phyloP scores from a whole-genome alignment of 2,329 filamentous ascomycete species.

The Aspergillus sp. region DNA sequence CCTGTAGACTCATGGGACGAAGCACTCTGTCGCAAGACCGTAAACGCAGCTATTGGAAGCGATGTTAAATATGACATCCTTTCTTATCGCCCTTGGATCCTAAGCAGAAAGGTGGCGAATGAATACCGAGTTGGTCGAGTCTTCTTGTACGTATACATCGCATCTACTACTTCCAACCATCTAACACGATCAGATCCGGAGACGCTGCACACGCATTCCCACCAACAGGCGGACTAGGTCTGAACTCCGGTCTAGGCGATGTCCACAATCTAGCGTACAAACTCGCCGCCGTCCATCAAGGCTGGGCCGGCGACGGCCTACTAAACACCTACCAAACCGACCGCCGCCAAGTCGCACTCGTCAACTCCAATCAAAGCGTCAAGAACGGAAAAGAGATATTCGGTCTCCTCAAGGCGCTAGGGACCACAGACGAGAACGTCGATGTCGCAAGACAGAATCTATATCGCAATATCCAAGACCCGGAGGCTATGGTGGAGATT shows the following conservation, averaged over 20 bases:
- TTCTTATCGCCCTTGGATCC: slow-evolving; percentile 43
- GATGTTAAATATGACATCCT: slow-evolving; percentile 39
- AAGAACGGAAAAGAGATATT: slow-evolving; percentile 49
- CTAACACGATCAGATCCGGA: slow-evolving; percentile 37
- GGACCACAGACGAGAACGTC: slow-evolving; percentile 29
- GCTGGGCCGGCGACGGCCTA: slow-evolving; percentile 24
- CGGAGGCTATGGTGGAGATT: background rate
- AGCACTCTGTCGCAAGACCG: slow-evolving; percentile 31
- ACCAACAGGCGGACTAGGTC: slow-evolving; percentile 54
- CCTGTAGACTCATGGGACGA: slow-evolving; percentile 40
- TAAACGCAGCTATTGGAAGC: slow-evolving; percentile 28
- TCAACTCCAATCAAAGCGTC: slow-evolving; percentile 45
- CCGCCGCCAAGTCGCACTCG: slow-evolving; percentile 39
- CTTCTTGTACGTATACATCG: slow-evolving; percentile 30
- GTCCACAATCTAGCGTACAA: slow-evolving; percentile 51
- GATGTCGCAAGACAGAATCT: slow-evolving; percentile 9
- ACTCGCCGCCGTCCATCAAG: slow-evolving; percentile 39
- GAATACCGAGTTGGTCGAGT: slow-evolving; percentile 37
- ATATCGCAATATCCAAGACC: slow-evolving; percentile 8
- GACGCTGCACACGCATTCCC: slow-evolving; percentile 58
- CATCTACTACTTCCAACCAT: background rate
- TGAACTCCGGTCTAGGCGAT: slow-evolving; percentile 55
- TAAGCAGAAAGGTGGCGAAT: slow-evolving; percentile 44
- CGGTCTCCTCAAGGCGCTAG: slow-evolving; percentile 40
- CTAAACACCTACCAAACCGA: slow-evolving; percentile 42